Percentiles rank a stretch among this genome's conserved stretches.
Evolutionary conservation across 176 grass and related monocot genomes (phyloP).

Genomic region (Musa acuminata): DNA sequence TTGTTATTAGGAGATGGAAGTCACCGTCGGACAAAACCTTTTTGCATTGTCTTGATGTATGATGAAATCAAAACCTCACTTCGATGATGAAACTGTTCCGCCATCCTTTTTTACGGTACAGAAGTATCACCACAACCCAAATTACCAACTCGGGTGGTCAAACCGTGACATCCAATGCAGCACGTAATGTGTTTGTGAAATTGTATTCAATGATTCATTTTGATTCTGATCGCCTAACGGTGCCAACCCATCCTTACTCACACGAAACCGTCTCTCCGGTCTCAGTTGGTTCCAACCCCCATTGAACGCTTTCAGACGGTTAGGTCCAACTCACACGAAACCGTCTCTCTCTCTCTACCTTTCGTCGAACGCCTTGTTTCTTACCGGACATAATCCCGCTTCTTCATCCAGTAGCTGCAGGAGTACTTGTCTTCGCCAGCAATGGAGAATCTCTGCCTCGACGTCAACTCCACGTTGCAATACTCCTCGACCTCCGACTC

Average conservation of each 20-base stretch:
- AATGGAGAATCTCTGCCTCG: conserved; percentile 61
- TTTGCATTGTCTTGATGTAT: too few species aligned
- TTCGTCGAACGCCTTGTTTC: neutral
- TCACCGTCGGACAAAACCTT: too few species aligned
- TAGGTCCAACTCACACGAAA: conserved; percentile 15
- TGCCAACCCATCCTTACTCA: conserved; percentile 20
- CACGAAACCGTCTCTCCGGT: conserved; percentile 6
- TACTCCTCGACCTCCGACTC: conserved; percentile 52
- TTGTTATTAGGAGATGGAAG: too few species aligned
- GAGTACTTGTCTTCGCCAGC: neutral
- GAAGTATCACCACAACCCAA: too few species aligned
- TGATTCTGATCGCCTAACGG: conserved; percentile 20
- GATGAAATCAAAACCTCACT: too few species aligned
- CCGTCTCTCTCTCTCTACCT: conserved; percentile 18
- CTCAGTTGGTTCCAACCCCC: conserved; percentile 36
- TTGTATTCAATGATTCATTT: too few species aligned
- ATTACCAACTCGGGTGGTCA: too few species aligned
- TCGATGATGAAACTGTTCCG: too few species aligned
- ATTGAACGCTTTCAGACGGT: conserved; percentile 16
- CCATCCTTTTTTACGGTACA: too few species aligned
- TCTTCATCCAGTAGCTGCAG: neutral
- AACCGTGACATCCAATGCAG: too few species aligned
- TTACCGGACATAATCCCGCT: neutral
- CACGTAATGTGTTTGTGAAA: too few species aligned
- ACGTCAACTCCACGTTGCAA: conserved; percentile 52